Base-by-base conservation (phyloP, 2,329 filamentous ascomycete genomes). In the Penicillium psychrosexuale region DNA sequence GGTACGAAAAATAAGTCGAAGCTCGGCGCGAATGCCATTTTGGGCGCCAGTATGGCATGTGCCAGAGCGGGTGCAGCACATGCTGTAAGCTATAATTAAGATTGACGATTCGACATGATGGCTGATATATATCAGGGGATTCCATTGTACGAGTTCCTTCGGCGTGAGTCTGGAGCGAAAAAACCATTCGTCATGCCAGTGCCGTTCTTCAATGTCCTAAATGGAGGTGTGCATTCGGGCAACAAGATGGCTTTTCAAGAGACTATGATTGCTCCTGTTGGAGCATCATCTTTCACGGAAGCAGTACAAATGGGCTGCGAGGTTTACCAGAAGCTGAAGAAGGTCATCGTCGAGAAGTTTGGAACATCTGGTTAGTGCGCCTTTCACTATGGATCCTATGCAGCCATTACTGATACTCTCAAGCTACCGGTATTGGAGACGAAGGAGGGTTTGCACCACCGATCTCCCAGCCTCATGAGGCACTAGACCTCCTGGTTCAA, bases 151-250 rank as follows among this genome's bases (percentile, higher is more conserved):
- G 33, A 47, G 15, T 47, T 27, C 19, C 33, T 47, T 17, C 45
- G 11, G 17, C 33, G 45, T 28, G 45, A 37, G 15, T 47, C 33
- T 28, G 33, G 33, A 36, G 22, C 11, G 3, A 37, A 47, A 12
- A 37, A 3, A 5, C 45, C 31, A 17, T 37, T 24, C 3, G 75
- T 83, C 40, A 72, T 84, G 43, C 82, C 81, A 38, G 81, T 83
- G 42, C 82, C 82, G 28, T 84, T 80, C 70, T 78, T 80, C 75
- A 83, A 83, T 69, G 80, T 84, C 48, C 74, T 84, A 50, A 84
- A 84, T 70, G 82, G 82, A 64, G 72, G 72, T 8, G 66, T 67
- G 19, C 72, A 74, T 56, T 72, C 70, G 1, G 71, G 71, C 13
- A 74, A 73, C 47, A 55, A 57, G 3, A 72, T 84, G 66, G 80